phyloP scores from a whole-genome alignment of 495 filamentous ascomycete genomes.

The Gamarada debralockiae region DNA sequence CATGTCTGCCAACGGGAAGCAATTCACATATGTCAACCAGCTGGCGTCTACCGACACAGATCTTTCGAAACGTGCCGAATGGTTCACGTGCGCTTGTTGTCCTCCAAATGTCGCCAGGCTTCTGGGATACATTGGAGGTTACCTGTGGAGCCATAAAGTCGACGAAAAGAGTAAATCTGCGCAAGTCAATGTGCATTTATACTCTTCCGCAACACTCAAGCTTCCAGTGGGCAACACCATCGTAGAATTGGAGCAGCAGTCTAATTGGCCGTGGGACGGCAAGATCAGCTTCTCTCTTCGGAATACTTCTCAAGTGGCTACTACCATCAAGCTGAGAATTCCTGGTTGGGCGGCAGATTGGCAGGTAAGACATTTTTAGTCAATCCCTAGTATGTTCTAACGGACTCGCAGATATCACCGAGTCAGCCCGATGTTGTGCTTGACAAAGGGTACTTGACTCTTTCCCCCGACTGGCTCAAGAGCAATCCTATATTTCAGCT shows the following conservation, averaged over 20 bases:
- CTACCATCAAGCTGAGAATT: slow-evolving; percentile 42
- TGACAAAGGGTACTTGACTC: slow-evolving; percentile 43
- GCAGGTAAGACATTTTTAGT: slow-evolving; percentile 31
- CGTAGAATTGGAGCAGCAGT: slow-evolving; percentile 41
- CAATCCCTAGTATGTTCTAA: slow-evolving; percentile 8
- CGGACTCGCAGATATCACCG: slow-evolving; percentile 25
- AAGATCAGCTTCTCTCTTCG: slow-evolving; percentile 39
- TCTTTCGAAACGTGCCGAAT: slow-evolving; percentile 39
- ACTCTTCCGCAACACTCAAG: slow-evolving; percentile 40
- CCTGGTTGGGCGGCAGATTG: slow-evolving; percentile 46
- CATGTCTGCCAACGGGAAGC: slow-evolving; percentile 42
- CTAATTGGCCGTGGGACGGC: slow-evolving; percentile 54
- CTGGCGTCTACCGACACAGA: slow-evolving; percentile 47
- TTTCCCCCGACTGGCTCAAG: slow-evolving; percentile 35
- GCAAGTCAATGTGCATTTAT: slow-evolving; percentile 48
- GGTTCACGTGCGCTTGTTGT: slow-evolving; percentile 57
- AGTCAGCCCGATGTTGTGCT: slow-evolving; percentile 19
- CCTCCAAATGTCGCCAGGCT: slow-evolving; percentile 53
- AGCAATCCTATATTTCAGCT: slow-evolving; percentile 31
- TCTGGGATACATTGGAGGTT: slow-evolving; percentile 50
- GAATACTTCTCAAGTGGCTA: slow-evolving; percentile 26
- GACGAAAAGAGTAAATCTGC: slow-evolving; percentile 24
- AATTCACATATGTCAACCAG: slow-evolving; percentile 56
- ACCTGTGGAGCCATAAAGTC: slow-evolving; percentile 41
- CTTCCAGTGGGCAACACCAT: slow-evolving; percentile 33